Base-by-base conservation (phyloP, 2,329 filamentous ascomycete species). In the Xylariaceae sp. region DNA sequence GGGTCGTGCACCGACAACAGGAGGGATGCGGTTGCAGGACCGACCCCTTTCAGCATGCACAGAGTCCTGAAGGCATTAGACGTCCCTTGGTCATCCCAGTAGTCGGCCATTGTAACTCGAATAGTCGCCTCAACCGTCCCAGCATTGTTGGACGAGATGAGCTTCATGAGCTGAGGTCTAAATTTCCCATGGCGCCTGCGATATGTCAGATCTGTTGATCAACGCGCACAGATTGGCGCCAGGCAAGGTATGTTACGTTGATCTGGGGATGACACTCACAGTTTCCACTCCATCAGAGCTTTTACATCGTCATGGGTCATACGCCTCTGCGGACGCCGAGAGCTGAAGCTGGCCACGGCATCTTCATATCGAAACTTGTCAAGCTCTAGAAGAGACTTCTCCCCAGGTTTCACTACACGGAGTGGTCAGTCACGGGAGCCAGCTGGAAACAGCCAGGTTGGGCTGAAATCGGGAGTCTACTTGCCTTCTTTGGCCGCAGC, bases 11-110 rank as follows among this genome's bases (percentile, higher is more conserved):
- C 73, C 4, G 79, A 72, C 3, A 92, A 67, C 1, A 90, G 60
- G 19, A 92, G 70, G 2, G 82, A 85, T 1, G 83, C 84, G 1
- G 84, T 90, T 6, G 85, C 85, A 2, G 85, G 83, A 1, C 85
- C 85, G 40, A 93, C 75, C 21, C 85, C 85, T 42, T 68, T 79
- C n/a, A 92, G 63, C 35, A 66, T 66, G 1, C 66, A 67, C 9
- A 89, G 63, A 2, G 60, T 57, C 3, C 66, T 64, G 5, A 85
- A 51, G 3, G 75, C 67, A 6, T 60, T 53, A 2, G 58, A 35
- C 1, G 56, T 44, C 24, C 61, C 53, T 5, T 55, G 42, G 19
- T 60, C 51, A 8, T 51, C 40, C 35, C 56, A 55, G 46, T 77
- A 74, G 18, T 51, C 35, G 4, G 53, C 48, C 37, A 80, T 65